Evolutionary conservation across 2,329 filamentous ascomycete species (phyloP).

Genomic region (Chalara sp.): DNA sequence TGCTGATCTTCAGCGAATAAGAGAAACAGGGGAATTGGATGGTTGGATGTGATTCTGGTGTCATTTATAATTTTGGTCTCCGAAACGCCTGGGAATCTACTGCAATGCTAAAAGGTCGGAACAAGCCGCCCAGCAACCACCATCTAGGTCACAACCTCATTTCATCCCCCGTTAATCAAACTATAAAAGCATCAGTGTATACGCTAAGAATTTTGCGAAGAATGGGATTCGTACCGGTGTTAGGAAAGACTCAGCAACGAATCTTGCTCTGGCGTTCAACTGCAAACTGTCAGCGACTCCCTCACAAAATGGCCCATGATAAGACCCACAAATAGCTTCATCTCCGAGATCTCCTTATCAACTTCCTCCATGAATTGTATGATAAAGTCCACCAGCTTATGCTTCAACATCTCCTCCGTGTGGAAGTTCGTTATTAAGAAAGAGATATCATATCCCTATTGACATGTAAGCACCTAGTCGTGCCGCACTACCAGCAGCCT

Average conservation of each 20-base stretch:
- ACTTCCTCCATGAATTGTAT: conserved; percentile 99
- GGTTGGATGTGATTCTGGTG: too few relatives aligned
- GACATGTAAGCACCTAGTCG: conserved; percentile 2
- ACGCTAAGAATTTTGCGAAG: background rate
- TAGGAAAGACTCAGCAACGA: conserved; percentile 96
- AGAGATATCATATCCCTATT: conserved; percentile 91
- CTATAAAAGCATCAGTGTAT: background rate
- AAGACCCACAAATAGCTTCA: conserved; percentile 92
- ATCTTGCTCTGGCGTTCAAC: conserved; percentile 94
- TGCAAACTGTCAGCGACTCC: conserved; percentile 35
- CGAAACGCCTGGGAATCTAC: background rate
- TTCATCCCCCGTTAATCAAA: background rate
- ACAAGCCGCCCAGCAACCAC: background rate
- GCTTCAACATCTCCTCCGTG: conserved; percentile 97
- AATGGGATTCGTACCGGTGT: conserved; percentile 61
- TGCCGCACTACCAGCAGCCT: background rate
- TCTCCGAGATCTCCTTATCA: conserved; percentile 99
- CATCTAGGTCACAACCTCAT: background rate
- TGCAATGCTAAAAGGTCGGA: background rate
- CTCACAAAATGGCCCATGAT: background rate
- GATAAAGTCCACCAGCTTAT: conserved; percentile 98
- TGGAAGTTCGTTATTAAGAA: conserved; percentile 99
- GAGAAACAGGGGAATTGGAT: too few relatives aligned
- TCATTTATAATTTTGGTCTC: background rate
- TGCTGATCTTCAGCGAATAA: too few relatives aligned